phyloP scores from a whole-genome alignment of 2,329 filamentous ascomycete genomes.

The Cladosporium sp. region DNA sequence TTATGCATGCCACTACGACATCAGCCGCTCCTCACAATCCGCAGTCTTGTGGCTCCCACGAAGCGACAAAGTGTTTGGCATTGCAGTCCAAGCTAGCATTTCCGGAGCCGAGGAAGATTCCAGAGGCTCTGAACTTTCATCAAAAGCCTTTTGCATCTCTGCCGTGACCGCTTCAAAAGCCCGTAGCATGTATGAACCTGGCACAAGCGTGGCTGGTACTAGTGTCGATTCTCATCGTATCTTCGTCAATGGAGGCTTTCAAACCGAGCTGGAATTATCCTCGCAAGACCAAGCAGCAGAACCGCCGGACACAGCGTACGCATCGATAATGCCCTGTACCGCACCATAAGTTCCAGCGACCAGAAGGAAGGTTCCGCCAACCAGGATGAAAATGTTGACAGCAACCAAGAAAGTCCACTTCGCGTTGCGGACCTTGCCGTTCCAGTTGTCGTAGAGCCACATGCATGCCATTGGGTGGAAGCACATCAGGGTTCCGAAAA shows the following conservation, averaged over 20 bases:
- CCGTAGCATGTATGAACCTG: too few relatives aligned
- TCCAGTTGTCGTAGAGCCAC: constrained; percentile 52
- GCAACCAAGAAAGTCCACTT: constrained; percentile 38
- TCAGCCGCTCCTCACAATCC: background rate
- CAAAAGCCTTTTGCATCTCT: background rate
- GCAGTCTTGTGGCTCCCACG: background rate
- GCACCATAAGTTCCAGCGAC: constrained; percentile 50
- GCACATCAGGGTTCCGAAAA: constrained; percentile 45
- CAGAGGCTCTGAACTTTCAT: background rate
- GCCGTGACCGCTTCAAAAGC: too few relatives aligned
- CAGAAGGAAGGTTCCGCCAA: constrained; percentile 48
- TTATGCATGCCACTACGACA: background rate
- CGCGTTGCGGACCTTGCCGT: constrained; percentile 42
- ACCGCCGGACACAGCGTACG: constrained; percentile 40
- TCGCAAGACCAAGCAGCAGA: constrained; percentile 47
- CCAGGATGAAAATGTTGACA: constrained; percentile 43
- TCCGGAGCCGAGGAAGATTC: background rate
- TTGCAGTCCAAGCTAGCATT: background rate
- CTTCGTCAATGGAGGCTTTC: background rate
- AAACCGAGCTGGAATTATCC: constrained; percentile 44
- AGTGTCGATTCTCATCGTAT: background rate
- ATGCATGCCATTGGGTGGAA: constrained; percentile 47
- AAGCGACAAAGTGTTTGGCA: background rate
- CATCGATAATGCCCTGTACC: constrained; percentile 42
- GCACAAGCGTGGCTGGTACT: too few relatives aligned